Conservation (phyloP, 2,329 filamentous ascomycete species). For the Apiospora malaysiana region DNA sequence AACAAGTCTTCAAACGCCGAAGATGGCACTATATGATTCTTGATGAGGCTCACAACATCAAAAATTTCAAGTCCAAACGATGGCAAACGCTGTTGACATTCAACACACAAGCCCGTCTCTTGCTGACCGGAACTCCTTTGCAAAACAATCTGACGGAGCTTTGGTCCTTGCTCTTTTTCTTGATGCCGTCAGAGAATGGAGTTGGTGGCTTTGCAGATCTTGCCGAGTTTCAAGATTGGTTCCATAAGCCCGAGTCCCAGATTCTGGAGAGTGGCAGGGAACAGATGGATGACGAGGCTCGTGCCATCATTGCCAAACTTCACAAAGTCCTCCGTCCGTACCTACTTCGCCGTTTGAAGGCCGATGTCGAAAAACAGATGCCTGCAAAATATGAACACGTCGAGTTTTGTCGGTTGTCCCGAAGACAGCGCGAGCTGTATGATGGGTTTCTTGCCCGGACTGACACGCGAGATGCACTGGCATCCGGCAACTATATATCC, state of each 20-base stretch:
- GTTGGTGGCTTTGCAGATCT: slow-evolving; percentile 91
- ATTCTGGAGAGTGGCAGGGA: slow-evolving; percentile 94
- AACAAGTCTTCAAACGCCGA: slow-evolving; percentile 89
- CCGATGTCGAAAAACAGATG: slow-evolving; percentile 99
- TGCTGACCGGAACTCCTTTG: slow-evolving; percentile 92
- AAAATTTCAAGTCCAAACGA: slow-evolving; percentile 96
- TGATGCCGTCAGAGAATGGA: slow-evolving; percentile 90
- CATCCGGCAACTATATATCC: slow-evolving; percentile 93
- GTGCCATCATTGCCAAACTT: slow-evolving; percentile 88
- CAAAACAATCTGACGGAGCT: slow-evolving; percentile 97
- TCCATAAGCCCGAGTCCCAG: slow-evolving; percentile 92
- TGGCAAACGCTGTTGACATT: slow-evolving; percentile 97
- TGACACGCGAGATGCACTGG: slow-evolving; percentile 86
- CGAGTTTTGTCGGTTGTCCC: slow-evolving; percentile 92
- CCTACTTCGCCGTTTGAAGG: slow-evolving; percentile 86
- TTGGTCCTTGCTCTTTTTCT: slow-evolving; percentile 95
- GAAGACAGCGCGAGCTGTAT: slow-evolving; percentile 93
- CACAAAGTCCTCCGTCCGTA: slow-evolving; percentile 95
- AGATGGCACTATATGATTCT: slow-evolving; percentile 98
- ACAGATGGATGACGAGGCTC: slow-evolving; percentile 92
- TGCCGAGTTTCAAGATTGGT: slow-evolving; percentile 96
- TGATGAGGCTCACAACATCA: slow-evolving; percentile 99
- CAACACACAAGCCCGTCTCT: slow-evolving; percentile 83
- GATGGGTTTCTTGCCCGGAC: slow-evolving; percentile 93
- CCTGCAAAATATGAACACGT: slow-evolving; percentile 98